Percentiles rank a stretch among this genome's conserved stretches.
These are phyloP conservation scores for Saccharata proteae DNA, from an alignment of 2,329 filamentous ascomycete species.

Conservation along the genomic window DNA sequence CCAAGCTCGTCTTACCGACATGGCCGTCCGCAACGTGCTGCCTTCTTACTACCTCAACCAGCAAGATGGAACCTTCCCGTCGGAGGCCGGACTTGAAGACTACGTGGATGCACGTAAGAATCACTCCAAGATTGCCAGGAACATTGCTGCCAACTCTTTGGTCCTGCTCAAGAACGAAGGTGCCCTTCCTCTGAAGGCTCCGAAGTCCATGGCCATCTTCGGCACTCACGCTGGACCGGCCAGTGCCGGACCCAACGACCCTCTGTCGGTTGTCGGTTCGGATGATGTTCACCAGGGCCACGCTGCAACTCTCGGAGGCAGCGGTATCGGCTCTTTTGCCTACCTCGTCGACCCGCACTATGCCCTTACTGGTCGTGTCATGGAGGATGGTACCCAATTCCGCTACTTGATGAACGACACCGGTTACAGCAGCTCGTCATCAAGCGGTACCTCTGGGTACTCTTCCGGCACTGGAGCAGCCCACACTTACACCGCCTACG, in stretches of 20 bases:
- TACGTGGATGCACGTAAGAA: conserved; percentile 18
- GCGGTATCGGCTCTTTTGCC: conserved; percentile 27
- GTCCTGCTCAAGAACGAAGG: conserved; percentile 39
- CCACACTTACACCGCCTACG: conserved; percentile 10
- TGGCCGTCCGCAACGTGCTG: conserved; percentile 34
- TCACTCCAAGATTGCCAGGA: conserved; percentile 24
- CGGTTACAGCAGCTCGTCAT: not conserved
- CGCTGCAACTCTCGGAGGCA: conserved; percentile 27
- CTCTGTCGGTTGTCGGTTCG: conserved; percentile 12
- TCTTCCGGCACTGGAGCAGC: conserved; percentile 1
- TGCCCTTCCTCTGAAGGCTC: conserved; percentile 41
- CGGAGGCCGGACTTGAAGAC: conserved; percentile 17
- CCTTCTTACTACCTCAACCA: conserved; percentile 34
- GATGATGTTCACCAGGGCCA: conserved; percentile 32
- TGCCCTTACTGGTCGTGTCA: conserved; percentile 21
- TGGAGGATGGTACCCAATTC: conserved; percentile 8
- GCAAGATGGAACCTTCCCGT: conserved; percentile 29
- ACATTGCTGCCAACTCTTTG: conserved; percentile 28
- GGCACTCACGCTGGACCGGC: conserved; percentile 35
- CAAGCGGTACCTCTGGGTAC: not conserved
- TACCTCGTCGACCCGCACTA: conserved; percentile 30
- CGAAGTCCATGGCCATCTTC: conserved; percentile 36
- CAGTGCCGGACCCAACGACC: conserved; percentile 37
- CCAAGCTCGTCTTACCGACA: conserved; percentile 32
- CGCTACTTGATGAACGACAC: conserved; percentile 8